Percentiles rank a stretch among this genome's conserved stretches.
phyloP scores from a whole-genome alignment of 345 rosid species.

The thale cress (Arabidopsis thaliana) region DNA sequence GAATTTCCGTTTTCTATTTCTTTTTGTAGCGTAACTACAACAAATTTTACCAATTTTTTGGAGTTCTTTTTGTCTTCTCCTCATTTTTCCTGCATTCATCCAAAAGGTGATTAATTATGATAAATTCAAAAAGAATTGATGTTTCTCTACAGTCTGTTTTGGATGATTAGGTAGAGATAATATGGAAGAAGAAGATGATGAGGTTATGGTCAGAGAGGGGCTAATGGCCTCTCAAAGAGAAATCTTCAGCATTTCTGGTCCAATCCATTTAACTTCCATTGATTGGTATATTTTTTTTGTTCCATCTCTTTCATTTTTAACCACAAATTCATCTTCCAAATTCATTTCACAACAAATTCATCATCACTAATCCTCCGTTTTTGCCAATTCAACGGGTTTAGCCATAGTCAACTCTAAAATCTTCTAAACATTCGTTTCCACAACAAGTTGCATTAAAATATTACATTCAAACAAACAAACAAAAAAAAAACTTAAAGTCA shows the following conservation, averaged over 20 bases:
- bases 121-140: constrained; percentile 11
- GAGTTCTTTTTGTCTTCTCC: too few relatives aligned
- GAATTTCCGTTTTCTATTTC: neutral
- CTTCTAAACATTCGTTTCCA: neutral
- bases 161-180: constrained; percentile 16
- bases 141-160: neutral
- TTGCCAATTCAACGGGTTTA: constrained; percentile 19
- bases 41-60: neutral
- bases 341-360: neutral
- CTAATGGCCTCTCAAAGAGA: constrained; percentile 48
- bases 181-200: constrained; percentile 44
- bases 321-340: constrained; percentile 31
- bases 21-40: neutral
- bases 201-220: constrained; percentile 42
- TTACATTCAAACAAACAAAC: neutral
- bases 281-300: constrained; percentile 55
- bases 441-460: constrained; percentile 17
- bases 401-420: constrained; percentile 15
- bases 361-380: neutral
- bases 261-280: constrained; percentile 57
- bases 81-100: neutral
- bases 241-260: constrained; percentile 64
- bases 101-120: constrained; percentile 1
- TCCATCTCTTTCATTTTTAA: constrained; percentile 9
- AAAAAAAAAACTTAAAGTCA: too few relatives aligned